Base-by-base conservation (phyloP, 306 rosid species). In the Casuarina equisetifolia region DNA sequence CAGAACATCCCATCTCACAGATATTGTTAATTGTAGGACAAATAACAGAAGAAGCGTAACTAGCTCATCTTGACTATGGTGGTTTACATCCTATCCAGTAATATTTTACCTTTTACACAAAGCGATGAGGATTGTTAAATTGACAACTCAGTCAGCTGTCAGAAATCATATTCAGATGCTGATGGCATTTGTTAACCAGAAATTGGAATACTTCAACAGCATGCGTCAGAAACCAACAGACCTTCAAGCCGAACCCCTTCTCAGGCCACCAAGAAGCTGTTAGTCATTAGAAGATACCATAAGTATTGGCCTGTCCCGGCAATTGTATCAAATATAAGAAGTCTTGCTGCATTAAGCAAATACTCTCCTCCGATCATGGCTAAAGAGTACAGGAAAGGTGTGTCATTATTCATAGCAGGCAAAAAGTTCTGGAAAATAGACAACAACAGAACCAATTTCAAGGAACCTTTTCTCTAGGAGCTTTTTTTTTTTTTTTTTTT, bases 231-330 rank as follows among this genome's bases (percentile, higher is more conserved):
- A 49, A 15, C 63, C 54, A 43, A 32, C 42, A n/a, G n/a, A 50
- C 54, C 15, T 25, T 67, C 67, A 78, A 42, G 38, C 32, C 5
- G 8, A 51, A 53, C 19, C 68, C 9, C 32, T 42, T 16, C 13
- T 0, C 19, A n/a, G 78, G 45, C 3, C 35, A 79, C 44, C 70
- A 53, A 73, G 78, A 79, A 64, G 75, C 83, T 79, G 83, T 74
- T 25, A 52, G 44, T 17, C 69, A 73, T 32, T 2, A 46, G 54
- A 45, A 55, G 70, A 44, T 9, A 10, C 16, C 58, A 20, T 66
- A 38, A 66, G 38, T n/a, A n/a, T n/a, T n/a, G n/a, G n/a, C n/a
- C 69, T 17, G 15, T 49, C 25, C 20, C 2, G 10, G 10, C n/a
- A 62, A 48, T 40, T 40, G 20, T 32, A 46, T 61, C 35, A 17